phyloP scores from a whole-genome alignment of 495 filamentous ascomycete genomes.

The Penicillium atrosanguineum region DNA sequence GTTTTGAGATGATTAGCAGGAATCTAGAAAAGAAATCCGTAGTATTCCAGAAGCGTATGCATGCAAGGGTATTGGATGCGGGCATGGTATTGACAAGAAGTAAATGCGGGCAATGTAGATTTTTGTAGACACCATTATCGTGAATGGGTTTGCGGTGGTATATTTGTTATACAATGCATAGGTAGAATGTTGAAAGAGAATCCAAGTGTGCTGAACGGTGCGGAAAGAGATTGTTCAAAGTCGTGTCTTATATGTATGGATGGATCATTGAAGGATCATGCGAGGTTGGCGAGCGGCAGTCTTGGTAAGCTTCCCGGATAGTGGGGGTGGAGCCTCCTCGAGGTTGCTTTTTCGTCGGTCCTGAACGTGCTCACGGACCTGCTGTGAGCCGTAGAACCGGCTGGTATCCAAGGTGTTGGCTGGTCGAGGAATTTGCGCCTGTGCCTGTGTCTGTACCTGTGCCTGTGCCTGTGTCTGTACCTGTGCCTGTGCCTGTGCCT shows the following conservation, averaged over 20 bases:
- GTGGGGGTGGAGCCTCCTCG: background rate
- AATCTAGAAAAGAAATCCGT: background rate
- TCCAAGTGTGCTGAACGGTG: background rate
- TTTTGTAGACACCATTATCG: too few species aligned
- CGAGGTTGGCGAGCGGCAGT: conserved; percentile 15
- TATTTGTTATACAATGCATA: background rate
- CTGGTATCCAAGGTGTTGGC: background rate
- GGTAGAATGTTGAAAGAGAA: background rate
- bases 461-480: too few species aligned
- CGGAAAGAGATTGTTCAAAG: background rate
- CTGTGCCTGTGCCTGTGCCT: conserved; percentile 10
- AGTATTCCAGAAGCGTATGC: background rate
- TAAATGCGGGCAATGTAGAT: too few species aligned
- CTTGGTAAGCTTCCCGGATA: conserved; percentile 2
- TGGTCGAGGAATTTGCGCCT: conserved; percentile 6
- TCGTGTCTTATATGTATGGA: conserved; percentile 1
- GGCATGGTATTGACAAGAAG: background rate
- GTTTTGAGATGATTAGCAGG: background rate
- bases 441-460: too few species aligned
- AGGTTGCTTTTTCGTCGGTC: conserved; percentile 13
- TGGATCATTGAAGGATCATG: conserved; percentile 11
- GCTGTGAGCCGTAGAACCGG: conserved; percentile 23
- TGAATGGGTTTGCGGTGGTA: background rate
- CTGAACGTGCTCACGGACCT: conserved; percentile 14
- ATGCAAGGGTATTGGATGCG: conserved; percentile 3